phyloP scores from a whole-genome alignment of 108 stramenopile species.

The Nannochloropsis granulata region DNA sequence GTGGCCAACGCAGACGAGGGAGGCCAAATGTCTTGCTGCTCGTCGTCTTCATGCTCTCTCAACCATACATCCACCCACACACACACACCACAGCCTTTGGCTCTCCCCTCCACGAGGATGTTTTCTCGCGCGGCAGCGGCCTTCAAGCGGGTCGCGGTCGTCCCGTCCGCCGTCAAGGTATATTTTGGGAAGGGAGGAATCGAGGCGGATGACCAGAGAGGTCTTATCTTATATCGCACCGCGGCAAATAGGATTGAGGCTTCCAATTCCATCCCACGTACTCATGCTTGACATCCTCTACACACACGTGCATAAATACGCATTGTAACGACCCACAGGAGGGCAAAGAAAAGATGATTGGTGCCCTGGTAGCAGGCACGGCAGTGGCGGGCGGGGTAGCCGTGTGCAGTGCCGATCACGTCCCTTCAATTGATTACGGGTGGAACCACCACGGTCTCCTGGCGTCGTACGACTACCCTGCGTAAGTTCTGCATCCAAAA shows the following conservation, averaged over 20 bases:
- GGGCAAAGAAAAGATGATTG: neutral
- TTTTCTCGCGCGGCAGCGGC: neutral
- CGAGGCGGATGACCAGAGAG: neutral
- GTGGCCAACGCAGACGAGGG: too few species aligned
- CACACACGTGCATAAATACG: neutral
- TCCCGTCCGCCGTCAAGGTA: neutral
- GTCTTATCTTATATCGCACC: too few species aligned
- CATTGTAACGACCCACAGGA: neutral
- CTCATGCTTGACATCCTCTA: neutral
- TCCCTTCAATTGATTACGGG: constrained; percentile 31
- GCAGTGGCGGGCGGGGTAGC: neutral
- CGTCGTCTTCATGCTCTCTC: too few species aligned
- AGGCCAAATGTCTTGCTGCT: too few species aligned
- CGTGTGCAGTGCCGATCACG: constrained; percentile 11
- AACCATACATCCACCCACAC: too few species aligned
- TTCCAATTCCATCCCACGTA: neutral
- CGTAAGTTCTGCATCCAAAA: constrained; percentile 7
- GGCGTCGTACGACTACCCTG: constrained; percentile 36
- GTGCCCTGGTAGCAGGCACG: neutral
- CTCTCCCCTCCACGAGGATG: neutral
- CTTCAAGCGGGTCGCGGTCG: neutral
- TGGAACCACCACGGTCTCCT: constrained; percentile 36
- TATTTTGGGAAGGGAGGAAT: neutral
- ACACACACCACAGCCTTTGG: neutral
- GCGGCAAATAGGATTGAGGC: too few species aligned